Conservation (phyloP, 2,329 filamentous ascomycete genomes). For the Chrysoporthe cubensis region DNA sequence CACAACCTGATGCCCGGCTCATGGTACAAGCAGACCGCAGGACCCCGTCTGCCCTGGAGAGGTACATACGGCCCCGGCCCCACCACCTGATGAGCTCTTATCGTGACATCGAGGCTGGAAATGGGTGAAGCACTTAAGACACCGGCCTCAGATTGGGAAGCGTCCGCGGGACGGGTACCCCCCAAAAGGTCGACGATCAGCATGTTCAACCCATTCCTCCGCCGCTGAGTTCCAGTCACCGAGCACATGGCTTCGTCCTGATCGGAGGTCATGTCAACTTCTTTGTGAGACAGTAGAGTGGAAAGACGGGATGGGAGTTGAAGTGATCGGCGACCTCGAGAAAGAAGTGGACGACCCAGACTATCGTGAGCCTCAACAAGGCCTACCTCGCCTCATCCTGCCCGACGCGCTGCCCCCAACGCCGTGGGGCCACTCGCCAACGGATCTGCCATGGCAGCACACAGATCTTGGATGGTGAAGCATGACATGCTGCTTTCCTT, state of each 20-base stretch:
- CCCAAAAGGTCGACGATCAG: constrained; percentile 25
- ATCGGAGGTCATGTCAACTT: constrained; percentile 22
- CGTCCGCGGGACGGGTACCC: constrained; percentile 12
- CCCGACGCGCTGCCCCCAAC: neutral
- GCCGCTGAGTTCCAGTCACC: constrained; percentile 19
- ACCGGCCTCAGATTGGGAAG: constrained; percentile 14
- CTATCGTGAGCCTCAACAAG: constrained; percentile 12
- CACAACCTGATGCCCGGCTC: neutral
- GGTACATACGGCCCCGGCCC: constrained; percentile 5
- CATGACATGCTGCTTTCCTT: constrained; percentile 28
- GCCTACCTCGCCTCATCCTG: constrained; percentile 7
- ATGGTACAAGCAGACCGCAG: constrained; percentile 7
- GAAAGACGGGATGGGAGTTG: constrained; percentile 1
- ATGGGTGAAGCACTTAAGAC: constrained; percentile 1
- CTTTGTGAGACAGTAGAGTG: constrained; percentile 6
- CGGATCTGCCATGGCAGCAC: neutral
- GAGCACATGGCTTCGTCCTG: constrained; percentile 19
- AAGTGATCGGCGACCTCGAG: constrained; percentile 25
- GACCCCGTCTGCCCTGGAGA: neutral
- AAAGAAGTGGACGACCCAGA: constrained; percentile 1
- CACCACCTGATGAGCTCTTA: constrained; percentile 13
- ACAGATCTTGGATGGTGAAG: constrained; percentile 27
- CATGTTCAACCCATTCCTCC: constrained; percentile 27
- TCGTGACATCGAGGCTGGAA: constrained; percentile 4
- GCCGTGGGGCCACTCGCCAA: constrained; percentile 10